These are phyloP conservation scores for Agrocybe praecox DNA, from an alignment of 768 basidiomycete genomes.

Conservation along the genomic window DNA sequence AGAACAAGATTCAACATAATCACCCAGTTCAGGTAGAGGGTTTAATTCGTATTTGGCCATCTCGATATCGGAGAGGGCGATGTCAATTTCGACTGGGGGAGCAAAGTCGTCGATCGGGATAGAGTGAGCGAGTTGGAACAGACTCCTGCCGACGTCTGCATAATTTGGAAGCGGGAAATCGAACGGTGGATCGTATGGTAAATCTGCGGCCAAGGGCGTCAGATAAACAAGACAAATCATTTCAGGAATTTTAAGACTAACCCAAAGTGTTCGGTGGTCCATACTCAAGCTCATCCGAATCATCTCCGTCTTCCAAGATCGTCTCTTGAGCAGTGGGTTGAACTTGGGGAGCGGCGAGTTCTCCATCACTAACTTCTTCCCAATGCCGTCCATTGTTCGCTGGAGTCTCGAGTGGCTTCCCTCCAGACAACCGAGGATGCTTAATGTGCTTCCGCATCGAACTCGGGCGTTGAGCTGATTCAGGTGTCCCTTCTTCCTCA, in stretches of 20 bases:
- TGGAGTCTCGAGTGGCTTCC: conserved; percentile 66
- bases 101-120: conserved; percentile 30
- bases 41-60: conserved; percentile 30
- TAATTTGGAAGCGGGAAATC: conserved; percentile 49
- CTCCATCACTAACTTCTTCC: conserved; percentile 72
- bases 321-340: conserved; percentile 25
- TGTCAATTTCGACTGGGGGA: conserved; percentile 29
- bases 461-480: conserved; percentile 60
- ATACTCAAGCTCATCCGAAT: conserved; percentile 54
- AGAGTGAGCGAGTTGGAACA: conserved; percentile 36
- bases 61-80: conserved; percentile 24
- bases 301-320: conserved; percentile 29
- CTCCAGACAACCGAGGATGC: conserved; percentile 46
- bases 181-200: conserved; percentile 44
- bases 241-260: conserved; percentile 18
- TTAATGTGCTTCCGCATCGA: conserved; percentile 68
- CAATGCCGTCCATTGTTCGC: conserved; percentile 66
- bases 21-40: conserved; percentile 30
- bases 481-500: conserved; percentile 30
- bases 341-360: conserved; percentile 31
- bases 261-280: conserved; percentile 50
- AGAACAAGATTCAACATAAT: background rate
- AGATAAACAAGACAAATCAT: background rate
- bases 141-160: conserved; percentile 36
- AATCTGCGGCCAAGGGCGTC: conserved; percentile 27